These are phyloP conservation scores for Zhuliangozyma parablackwelliae DNA, from an alignment of 1,139 yeast genomes.

Conservation along the genomic window DNA sequence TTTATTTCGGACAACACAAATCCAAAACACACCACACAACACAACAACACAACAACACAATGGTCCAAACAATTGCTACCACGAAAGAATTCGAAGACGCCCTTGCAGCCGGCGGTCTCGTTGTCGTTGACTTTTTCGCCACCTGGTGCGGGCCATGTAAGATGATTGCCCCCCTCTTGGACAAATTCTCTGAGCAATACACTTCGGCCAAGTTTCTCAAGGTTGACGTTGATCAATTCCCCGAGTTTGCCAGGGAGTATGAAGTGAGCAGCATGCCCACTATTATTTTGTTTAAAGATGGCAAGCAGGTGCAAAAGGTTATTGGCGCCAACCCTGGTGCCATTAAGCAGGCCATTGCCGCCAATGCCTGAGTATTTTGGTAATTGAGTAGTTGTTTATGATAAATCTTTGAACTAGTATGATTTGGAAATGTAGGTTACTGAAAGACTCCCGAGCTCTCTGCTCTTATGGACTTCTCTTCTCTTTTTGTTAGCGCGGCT, in stretches of 20 bases:
- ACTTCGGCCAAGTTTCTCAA: slow-evolving; percentile 66
- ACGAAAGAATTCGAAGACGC: slow-evolving; percentile 61
- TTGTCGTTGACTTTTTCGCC: slow-evolving; percentile 84
- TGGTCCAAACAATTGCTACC: slow-evolving; percentile 39
- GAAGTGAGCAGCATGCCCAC: slow-evolving; percentile 90
- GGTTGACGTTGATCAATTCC: slow-evolving; percentile 78
- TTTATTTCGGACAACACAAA: no score
- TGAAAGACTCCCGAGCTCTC: neutral
- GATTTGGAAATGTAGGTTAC: neutral
- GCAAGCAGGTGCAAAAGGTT: slow-evolving; percentile 66
- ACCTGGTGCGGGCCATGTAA: slow-evolving; percentile 96
- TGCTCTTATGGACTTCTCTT: neutral
- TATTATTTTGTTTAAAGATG: slow-evolving; percentile 70
- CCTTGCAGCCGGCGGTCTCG: slow-evolving; percentile 50
- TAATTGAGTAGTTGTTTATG: neutral
- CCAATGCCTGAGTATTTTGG: slow-evolving; percentile 36
- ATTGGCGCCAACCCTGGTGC: slow-evolving; percentile 87
- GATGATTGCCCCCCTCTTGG: slow-evolving; percentile 75
- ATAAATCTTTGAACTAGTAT: neutral
- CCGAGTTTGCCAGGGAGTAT: slow-evolving; percentile 69
- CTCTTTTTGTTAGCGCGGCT: no score
- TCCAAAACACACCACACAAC: neutral
- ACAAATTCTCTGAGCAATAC: slow-evolving; percentile 49
- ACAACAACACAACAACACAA: slow-evolving; percentile 15
- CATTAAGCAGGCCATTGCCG: slow-evolving; percentile 64